phyloP scores from a whole-genome alignment of 768 basidiomycete genomes.

The Gloeophyllum trabeum region DNA sequence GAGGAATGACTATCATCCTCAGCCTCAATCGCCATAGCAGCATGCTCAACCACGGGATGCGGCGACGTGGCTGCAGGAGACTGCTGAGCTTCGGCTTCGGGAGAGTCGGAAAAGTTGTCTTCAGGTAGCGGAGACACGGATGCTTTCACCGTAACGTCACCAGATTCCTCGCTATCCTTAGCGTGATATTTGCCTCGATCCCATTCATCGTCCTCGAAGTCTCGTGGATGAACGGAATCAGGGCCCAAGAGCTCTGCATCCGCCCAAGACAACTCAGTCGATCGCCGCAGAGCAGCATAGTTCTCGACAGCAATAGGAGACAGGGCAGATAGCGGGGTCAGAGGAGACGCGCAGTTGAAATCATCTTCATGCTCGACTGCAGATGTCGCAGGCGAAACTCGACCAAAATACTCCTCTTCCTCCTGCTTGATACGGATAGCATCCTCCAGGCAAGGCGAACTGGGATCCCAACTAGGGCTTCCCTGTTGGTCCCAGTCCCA shows the following conservation, averaged over 20 bases:
- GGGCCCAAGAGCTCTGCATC: constrained; percentile 35
- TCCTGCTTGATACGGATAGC: constrained; percentile 16
- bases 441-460: constrained; percentile 20
- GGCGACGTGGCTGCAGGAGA: no score
- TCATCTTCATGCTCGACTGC: background rate
- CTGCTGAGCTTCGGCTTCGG: no score
- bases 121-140: no score
- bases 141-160: no score
- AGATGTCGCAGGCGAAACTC: no score
- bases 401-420: constrained; percentile 15
- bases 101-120: no score
- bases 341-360: background rate
- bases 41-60: background rate
- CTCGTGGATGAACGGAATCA: constrained; percentile 28
- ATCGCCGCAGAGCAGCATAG: constrained; percentile 7
- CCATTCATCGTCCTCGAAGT: constrained; percentile 28
- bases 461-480: constrained; percentile 2
- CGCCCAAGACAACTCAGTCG: constrained; percentile 24
- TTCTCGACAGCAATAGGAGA: constrained; percentile 2
- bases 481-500: constrained; percentile 33
- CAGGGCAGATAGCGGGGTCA: background rate
- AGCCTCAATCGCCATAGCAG: no score
- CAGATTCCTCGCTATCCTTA: background rate
- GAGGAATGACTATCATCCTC: no score
- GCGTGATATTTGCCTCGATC: constrained; percentile 1